A percentile compares a stretch with the other conserved stretches of the same genome.
These are phyloP conservation scores for Ploettnerulaceae sp. DNA, from an alignment of 2,329 filamentous ascomycete genomes.

Conservation along the genomic window DNA sequence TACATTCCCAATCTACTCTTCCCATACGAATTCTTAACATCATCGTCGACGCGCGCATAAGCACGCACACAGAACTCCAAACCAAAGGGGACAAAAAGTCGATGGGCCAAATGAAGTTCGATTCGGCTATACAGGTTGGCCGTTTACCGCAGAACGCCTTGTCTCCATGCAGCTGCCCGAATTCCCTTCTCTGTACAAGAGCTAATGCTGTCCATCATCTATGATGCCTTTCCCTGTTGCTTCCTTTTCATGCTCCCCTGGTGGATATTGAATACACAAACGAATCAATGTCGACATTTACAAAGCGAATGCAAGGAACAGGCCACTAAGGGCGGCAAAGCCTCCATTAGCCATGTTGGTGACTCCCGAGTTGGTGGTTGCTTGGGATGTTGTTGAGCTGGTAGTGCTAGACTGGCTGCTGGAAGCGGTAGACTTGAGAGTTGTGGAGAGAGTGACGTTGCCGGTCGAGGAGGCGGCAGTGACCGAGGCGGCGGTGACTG, in stretches of 20 bases:
- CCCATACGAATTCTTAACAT: too few relatives aligned
- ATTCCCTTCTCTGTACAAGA: neutral
- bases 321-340: conserved; percentile 22
- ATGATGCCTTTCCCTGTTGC: neutral
- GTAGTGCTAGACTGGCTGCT: conserved; percentile 5
- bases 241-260: neutral
- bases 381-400: conserved; percentile 17
- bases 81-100: neutral
- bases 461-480: conserved; percentile 3
- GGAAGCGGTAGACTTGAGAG: conserved; percentile 4
- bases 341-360: conserved; percentile 21
- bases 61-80: neutral
- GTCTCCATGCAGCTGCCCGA: neutral
- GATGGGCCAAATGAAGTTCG: conserved; percentile 5
- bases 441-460: conserved; percentile 7
- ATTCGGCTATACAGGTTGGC: conserved; percentile 1
- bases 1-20: too few relatives aligned
- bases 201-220: neutral
- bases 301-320: conserved; percentile 26
- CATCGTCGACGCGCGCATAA: too few relatives aligned
- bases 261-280: neutral
- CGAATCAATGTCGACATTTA: conserved; percentile 11
- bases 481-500: conserved; percentile 6
- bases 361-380: conserved; percentile 30
- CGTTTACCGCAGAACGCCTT: conserved; percentile 3